Evolutionary conservation across 352 stramenopile species (phyloP).

Genomic region (Globisporangium carolinianum): DNA sequence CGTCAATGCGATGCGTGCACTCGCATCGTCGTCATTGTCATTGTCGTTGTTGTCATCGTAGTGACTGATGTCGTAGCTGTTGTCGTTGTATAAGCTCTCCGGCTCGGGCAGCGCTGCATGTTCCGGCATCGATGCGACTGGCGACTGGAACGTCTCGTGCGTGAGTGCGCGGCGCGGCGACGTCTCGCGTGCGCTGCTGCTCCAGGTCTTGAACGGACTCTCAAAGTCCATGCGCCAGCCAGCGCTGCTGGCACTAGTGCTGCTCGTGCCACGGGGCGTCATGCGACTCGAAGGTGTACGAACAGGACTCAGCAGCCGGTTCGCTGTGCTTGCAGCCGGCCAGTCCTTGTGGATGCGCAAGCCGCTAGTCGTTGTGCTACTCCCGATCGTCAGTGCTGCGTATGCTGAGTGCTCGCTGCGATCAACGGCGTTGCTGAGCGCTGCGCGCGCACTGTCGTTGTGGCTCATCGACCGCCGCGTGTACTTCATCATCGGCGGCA

Average conservation of each 20-base stretch:
- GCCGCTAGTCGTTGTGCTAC: constrained; percentile 13
- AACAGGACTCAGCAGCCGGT: constrained; percentile 17
- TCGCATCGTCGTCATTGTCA: constrained; percentile 25
- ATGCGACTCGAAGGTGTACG: constrained; percentile 5
- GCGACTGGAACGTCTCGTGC: constrained; percentile 45
- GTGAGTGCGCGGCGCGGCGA: constrained; percentile 32
- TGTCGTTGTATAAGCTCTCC: not conserved
- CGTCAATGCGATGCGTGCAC: constrained; percentile 43
- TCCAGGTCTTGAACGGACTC: constrained; percentile 77
- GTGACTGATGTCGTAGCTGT: not conserved
- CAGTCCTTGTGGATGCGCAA: constrained; percentile 41
- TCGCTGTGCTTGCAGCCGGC: constrained; percentile 18
- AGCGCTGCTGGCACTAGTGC: not conserved
- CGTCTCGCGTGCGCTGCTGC: constrained; percentile 19
- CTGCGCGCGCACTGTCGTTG: constrained; percentile 23
- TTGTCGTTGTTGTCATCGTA: constrained; percentile 6
- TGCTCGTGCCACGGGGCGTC: constrained; percentile 5
- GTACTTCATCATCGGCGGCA: constrained; percentile 40
- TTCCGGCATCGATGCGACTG: constrained; percentile 22
- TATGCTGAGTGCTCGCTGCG: constrained; percentile 9
- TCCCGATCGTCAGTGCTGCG: not conserved
- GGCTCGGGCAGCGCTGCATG: not conserved
- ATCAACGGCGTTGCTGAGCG: too few relatives aligned
- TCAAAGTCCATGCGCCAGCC: constrained; percentile 70
- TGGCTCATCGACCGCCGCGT: constrained; percentile 59